Evolutionary conservation across 169 alveolate genomes (phyloP).

Genomic region (Eimeria zaria): DNA sequence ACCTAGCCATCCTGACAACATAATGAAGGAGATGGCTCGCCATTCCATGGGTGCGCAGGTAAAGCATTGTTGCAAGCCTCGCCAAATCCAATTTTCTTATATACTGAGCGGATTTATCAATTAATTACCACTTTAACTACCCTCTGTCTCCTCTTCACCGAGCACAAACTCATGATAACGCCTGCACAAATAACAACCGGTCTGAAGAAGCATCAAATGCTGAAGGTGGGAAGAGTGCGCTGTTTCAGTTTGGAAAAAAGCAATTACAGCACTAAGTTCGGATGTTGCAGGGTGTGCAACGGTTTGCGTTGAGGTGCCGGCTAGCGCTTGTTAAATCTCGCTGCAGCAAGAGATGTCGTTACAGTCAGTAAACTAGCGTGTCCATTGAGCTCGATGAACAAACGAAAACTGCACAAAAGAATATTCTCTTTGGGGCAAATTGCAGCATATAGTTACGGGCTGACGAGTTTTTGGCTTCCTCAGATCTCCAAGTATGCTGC

Average conservation of each 20-base stretch:
- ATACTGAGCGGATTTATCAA: neutral
- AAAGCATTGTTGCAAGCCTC: neutral
- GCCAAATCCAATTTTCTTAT: neutral
- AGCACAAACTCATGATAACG: constrained; percentile 74
- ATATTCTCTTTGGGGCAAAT: neutral
- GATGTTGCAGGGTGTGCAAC: neutral
- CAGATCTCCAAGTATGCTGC: neutral
- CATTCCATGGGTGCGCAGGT: neutral
- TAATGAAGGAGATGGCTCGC: neutral
- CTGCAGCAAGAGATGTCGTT: neutral
- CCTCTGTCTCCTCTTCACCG: constrained; percentile 70
- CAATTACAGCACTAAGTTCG: neutral
- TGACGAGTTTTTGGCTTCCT: neutral
- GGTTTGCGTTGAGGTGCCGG: neutral
- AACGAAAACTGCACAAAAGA: neutral
- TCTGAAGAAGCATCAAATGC: neutral
- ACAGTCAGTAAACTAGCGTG: neutral
- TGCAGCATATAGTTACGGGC: neutral
- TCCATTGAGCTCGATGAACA: neutral
- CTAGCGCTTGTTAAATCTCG: neutral
- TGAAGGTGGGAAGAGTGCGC: neutral
- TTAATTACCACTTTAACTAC: constrained; percentile 56
- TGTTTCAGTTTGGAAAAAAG: neutral
- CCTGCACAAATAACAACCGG: constrained; percentile 11
- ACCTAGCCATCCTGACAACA: neutral